Conservation (phyloP, 2,329 filamentous ascomycete genomes). For the Scedosporium apiospermum region DNA sequence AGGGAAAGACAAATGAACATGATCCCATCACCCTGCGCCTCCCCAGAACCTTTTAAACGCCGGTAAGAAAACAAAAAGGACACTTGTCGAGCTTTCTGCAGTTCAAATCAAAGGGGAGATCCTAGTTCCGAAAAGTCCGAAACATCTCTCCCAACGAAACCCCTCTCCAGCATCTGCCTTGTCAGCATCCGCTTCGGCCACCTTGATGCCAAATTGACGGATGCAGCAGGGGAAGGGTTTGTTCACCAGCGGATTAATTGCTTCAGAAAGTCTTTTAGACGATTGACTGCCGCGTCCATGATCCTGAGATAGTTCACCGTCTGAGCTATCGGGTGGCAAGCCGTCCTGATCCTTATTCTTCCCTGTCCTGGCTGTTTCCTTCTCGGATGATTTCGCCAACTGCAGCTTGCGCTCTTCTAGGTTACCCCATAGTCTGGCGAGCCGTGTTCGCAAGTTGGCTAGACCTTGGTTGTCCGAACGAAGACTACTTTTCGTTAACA, state of each 20-base stretch:
- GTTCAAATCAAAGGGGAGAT: constrained; percentile 25
- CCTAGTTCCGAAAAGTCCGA: constrained; percentile 55
- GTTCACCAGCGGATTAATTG: constrained; percentile 29
- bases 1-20: no score
- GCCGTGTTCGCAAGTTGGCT: constrained; percentile 50
- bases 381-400: constrained; percentile 15
- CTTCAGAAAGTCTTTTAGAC: constrained; percentile 4
- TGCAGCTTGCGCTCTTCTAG: constrained; percentile 59
- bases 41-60: no score
- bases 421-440: constrained; percentile 80
- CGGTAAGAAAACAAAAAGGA: not conserved
- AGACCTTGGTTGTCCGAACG: constrained; percentile 40
- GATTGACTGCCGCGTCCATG: not conserved
- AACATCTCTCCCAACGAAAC: constrained; percentile 51
- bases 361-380: constrained; percentile 13
- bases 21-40: no score
- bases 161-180: constrained; percentile 35
- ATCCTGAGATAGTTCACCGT: constrained; percentile 16
- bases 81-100: no score
- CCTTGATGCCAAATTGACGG: constrained; percentile 56
- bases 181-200: constrained; percentile 26
- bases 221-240: constrained; percentile 62
- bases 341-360: constrained; percentile 11
- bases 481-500: constrained; percentile 34
- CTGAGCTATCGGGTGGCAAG: constrained; percentile 29